A percentile compares a stretch with the other conserved stretches of the same genome.
These are phyloP conservation scores for Solanum medicagineum DNA, from an alignment of 257 asterid genomes.

Conservation along the genomic window DNA sequence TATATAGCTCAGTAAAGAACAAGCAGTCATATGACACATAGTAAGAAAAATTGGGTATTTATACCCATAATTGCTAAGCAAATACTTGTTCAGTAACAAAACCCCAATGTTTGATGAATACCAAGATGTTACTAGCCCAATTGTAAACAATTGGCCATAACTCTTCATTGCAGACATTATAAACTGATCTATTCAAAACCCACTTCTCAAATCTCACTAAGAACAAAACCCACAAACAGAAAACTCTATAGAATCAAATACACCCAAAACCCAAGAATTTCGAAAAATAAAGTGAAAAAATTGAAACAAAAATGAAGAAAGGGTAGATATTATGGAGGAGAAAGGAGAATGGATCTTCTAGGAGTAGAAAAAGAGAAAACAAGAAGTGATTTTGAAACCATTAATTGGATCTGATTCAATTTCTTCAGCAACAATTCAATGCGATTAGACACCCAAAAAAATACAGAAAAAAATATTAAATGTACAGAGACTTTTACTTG, in stretches of 20 bases:
- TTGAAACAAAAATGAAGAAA: not conserved
- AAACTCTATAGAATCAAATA: not conserved
- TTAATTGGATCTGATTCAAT: not conserved
- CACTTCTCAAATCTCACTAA: not conserved
- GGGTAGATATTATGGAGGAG: not conserved
- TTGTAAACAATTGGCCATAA: constrained; percentile 49
- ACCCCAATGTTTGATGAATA: constrained; percentile 86
- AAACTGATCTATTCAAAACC: not conserved
- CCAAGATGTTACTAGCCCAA: constrained; percentile 78
- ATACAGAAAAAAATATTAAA: not conserved
- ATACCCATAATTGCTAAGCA: constrained; percentile 84
- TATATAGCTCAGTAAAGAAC: constrained; percentile 75
- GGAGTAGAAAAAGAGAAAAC: not conserved
- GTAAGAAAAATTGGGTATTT: constrained; percentile 81
- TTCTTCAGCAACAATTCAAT: not conserved
- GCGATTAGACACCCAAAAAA: not conserved
- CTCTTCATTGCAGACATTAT: constrained; percentile 24
- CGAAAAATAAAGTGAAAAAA: not conserved
- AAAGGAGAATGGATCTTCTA: not conserved
- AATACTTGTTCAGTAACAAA: constrained; percentile 60
- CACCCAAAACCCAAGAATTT: not conserved
- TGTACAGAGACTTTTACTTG: not conserved
- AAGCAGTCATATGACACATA: constrained; percentile 89
- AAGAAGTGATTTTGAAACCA: not conserved
- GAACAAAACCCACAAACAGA: not conserved